Base-by-base conservation (phyloP, 169 alveolate species). In the Neospora caninum region DNA sequence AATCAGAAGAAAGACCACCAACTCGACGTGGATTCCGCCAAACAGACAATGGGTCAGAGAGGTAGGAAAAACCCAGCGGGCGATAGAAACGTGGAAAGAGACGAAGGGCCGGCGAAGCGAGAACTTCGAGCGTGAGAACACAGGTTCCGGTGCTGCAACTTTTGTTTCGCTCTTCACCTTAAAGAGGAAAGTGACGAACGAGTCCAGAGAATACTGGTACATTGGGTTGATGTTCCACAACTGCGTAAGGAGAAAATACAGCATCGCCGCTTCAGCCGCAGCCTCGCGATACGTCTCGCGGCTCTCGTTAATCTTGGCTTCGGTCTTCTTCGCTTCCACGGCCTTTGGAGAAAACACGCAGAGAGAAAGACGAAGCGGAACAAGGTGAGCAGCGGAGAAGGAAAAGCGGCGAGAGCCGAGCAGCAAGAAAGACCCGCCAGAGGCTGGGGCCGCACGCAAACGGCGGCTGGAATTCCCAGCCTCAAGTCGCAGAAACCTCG, bases 191-290 rank as follows among this genome's bases (percentile, higher is more conserved):
- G 97, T 97, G 73, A 96, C 97, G 95, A 99, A 99, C 67, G 99
- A 97, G 95, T 99, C 99, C 86, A 99, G 97, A 2, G 99, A 98
- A 95, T 98, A 98, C 96, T 99, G 99, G 97, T 99, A 99, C 99
- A 99, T 99, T 96, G 98, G 99, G 94, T 98, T 98, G 94, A 99
- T 98, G 96, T 98, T 98, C 95, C 98, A 97, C 88, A 99, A 97
- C 95, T 98, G 98, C 70, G 98, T 98, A 88, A 99, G 97, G 87
- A 98, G 96, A 98, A 99, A 99, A 97, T 98, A 99, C 80, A 99
- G 98, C 99, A 98, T 98, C 41, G 99, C 98, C 84, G 99, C 99
- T 97, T 98, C 99, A 49, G 98, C 98, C 41, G 99, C 99, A 0
- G 98, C 99, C 22, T 98, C 97, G 97, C 99, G 97, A 96, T 98